These are phyloP conservation scores for Rhodosporidiobolus sp. DNA, from an alignment of 768 basidiomycete species.

Conservation along the genomic window DNA sequence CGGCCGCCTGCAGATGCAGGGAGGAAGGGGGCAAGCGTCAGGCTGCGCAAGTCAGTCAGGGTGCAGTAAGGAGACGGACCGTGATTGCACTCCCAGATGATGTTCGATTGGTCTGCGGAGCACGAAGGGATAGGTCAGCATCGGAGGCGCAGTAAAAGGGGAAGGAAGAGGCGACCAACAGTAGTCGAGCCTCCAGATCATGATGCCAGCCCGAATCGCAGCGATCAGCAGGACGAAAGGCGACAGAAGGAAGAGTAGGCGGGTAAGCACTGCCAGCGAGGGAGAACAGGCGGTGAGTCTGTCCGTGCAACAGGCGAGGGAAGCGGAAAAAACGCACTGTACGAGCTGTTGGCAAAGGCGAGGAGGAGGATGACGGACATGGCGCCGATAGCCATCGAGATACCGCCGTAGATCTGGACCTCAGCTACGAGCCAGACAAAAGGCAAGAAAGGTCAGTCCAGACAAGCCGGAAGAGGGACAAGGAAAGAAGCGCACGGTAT, in stretches of 20 bases:
- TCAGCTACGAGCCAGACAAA: background rate
- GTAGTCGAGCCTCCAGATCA: conserved; percentile 29
- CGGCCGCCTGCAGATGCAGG: background rate
- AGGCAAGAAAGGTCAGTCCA: background rate
- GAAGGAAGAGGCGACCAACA: conserved; percentile 7
- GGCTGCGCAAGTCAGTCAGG: too few species aligned
- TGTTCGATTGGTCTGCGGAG: conserved; percentile 22
- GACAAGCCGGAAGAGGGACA: background rate
- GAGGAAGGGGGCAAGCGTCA: background rate
- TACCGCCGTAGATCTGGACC: conserved; percentile 32
- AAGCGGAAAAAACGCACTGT: conserved; percentile 13
- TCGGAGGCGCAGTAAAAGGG: too few species aligned
- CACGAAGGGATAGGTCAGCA: background rate
- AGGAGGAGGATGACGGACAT: conserved; percentile 14
- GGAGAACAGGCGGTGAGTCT: too few species aligned
- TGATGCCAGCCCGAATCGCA: conserved; percentile 27
- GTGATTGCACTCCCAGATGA: conserved; percentile 38
- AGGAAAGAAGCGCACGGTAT: background rate
- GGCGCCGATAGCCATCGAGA: conserved; percentile 23
- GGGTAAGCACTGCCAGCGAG: conserved; percentile 4
- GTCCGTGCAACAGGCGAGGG: too few species aligned
- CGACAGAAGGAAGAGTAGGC: conserved; percentile 15
- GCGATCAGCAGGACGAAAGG: conserved; percentile 16
- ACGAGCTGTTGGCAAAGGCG: conserved; percentile 24
- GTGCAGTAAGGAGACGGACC: background rate